These are phyloP conservation scores for Colletotrichum sp. DNA, from an alignment of 2,329 filamentous ascomycete species.

Conservation along the genomic window DNA sequence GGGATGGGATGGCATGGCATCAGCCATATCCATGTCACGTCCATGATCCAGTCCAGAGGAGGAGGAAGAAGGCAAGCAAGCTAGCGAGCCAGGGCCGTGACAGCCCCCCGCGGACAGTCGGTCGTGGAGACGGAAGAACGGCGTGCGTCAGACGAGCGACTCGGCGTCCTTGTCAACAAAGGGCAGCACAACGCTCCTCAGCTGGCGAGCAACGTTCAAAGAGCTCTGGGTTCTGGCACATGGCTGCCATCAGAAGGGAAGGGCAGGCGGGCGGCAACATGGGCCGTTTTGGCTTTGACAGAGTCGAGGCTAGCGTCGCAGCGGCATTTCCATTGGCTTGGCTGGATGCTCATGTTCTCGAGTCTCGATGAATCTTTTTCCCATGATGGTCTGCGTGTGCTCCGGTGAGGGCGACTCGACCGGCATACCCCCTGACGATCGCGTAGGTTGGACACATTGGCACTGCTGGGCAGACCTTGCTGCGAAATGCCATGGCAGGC, in stretches of 20 bases:
- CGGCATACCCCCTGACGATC: not conserved
- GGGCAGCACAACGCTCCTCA: not conserved
- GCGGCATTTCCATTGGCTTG: slow-evolving; percentile 9
- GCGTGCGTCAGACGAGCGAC: not conserved
- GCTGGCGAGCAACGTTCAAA: not conserved
- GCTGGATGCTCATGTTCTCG: not conserved
- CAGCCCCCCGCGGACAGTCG: slow-evolving; percentile 3
- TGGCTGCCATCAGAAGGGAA: not conserved
- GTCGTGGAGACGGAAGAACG: slow-evolving; percentile 3
- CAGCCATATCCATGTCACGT: not conserved
- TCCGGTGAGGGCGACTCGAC: not conserved
- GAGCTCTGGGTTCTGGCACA: not conserved
- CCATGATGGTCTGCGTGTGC: not conserved
- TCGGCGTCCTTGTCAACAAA: not conserved
- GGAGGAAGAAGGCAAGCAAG: not conserved
- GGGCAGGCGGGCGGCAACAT: not conserved
- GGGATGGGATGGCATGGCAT: slow-evolving; percentile 8
- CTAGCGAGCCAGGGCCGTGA: not conserved
- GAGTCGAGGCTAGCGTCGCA: slow-evolving; percentile 11
- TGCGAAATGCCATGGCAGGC: not conserved
- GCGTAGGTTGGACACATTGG: not conserved
- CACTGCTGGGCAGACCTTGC: not conserved
- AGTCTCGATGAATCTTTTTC: not conserved
- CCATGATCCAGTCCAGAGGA: not conserved
- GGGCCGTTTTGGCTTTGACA: not conserved